These are phyloP conservation scores for Ganoderma lucidum DNA, from an alignment of 1,284 basidiomycete species.

Conservation along the genomic window DNA sequence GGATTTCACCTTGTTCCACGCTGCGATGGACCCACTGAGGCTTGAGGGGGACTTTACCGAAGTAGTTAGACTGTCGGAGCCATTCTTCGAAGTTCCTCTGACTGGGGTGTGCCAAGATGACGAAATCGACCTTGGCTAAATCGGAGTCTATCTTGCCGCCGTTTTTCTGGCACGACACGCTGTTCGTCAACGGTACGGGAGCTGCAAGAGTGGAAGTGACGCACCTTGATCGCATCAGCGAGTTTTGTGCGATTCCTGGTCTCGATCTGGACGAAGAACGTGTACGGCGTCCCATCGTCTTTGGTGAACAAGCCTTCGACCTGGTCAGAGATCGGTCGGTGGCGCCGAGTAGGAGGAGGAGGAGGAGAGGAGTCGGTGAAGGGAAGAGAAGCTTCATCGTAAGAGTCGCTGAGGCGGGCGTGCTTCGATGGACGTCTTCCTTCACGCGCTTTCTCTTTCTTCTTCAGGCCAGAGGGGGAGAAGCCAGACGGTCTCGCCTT, in stretches of 20 bases:
- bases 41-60: conserved; percentile 52
- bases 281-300: conserved; percentile 27
- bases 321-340: background rate
- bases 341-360: conserved; percentile 10
- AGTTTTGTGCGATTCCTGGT: conserved; percentile 35
- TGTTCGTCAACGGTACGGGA: background rate
- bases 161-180: conserved; percentile 55
- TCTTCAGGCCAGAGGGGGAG: conserved; percentile 1
- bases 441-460: conserved; percentile 15
- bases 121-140: conserved; percentile 62
- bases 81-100: conserved; percentile 57
- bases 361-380: conserved; percentile 18
- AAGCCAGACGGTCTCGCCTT: conserved; percentile 13
- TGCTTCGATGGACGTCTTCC: conserved; percentile 18
- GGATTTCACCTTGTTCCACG: conserved; percentile 50
- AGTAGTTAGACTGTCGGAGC: conserved; percentile 46
- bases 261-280: conserved; percentile 40
- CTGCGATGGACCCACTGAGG: conserved; percentile 65
- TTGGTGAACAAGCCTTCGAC: conserved; percentile 27
- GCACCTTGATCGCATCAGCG: conserved; percentile 36
- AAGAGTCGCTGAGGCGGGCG: conserved; percentile 14
- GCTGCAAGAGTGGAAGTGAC: background rate
- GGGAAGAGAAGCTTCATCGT: conserved; percentile 18
- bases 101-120: conserved; percentile 56
- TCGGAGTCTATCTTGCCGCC: conserved; percentile 64